Base-by-base conservation (phyloP, 1,284 basidiomycete species). In the Ceratobasidium sp. region DNA sequence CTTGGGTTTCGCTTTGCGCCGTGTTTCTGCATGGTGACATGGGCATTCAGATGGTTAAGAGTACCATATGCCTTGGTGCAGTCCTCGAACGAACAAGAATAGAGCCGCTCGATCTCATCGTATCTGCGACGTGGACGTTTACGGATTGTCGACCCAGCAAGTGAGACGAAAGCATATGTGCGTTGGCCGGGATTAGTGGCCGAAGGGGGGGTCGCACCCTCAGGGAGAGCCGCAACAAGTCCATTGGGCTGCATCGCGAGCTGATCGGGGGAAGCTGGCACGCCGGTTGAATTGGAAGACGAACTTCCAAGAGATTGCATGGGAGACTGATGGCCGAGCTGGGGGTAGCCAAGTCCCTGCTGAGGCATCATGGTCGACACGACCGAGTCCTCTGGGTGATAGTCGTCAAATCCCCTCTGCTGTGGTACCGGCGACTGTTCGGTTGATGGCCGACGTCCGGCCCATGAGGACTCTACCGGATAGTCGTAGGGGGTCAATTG, bases 1-100 rank as follows among this genome's bases (percentile, higher is more conserved):
- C 84, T 85, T 7, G 93, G 93, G 76, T 84, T 89, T 59, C 93
- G 85, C 78, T 93, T 95, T 16, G 81, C 68, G 46, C 93, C 93
- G 75, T 95, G 93, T 78, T 91, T 91, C 78, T 95, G 93, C 91
- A 95, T 94, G 23, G 87, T 89, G 72, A 95, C 91, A 77, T 95
- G 93, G 19, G 93, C 92, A 76, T 95, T 95, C 71, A 95, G 83
- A 77, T 95, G 93, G 77, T 95, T 95, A 49, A 95, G 82, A 4
- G 91, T 94, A 21, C 91, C 91, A 75, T 94, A 93, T 53, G 89
- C 83, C 79, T 95, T 95, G 46, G 85, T 82, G 78, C 93, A 95
- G 53, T 90, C 88, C 1, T 86, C 87, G 84, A 87, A 95, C 73
- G 80, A 81, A 81, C 93, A 95, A 69, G 86, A 84, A 77, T 95